phyloP scores from a whole-genome alignment of 768 basidiomycete species.

The Galerina marginata region DNA sequence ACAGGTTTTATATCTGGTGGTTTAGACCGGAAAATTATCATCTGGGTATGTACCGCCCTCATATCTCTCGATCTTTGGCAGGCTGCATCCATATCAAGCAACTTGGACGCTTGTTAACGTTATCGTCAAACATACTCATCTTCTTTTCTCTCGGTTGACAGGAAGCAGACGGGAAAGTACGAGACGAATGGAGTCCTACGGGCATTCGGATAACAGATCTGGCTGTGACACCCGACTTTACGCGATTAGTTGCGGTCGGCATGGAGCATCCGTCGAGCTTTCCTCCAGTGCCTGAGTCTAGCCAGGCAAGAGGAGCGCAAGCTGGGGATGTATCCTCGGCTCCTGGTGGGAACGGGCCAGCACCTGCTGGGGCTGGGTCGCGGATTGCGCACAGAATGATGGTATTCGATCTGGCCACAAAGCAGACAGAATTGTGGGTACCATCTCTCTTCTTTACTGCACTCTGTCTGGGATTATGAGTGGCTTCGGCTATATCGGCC shows the following conservation, averaged over 20 bases:
- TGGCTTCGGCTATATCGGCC: slow-evolving; percentile 14
- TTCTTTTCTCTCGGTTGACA: slow-evolving; percentile 36
- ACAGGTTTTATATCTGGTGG: slow-evolving; percentile 90
- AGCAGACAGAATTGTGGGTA: slow-evolving; percentile 70
- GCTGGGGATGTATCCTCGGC: slow-evolving; percentile 40
- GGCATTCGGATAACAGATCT: slow-evolving; percentile 88
- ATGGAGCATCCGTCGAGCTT: slow-evolving; percentile 45
- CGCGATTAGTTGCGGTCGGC: slow-evolving; percentile 85
- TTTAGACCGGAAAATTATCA: slow-evolving; percentile 81
- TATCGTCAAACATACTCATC: slow-evolving; percentile 15
- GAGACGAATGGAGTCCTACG: slow-evolving; percentile 69
- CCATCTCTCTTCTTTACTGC: slow-evolving; percentile 6
- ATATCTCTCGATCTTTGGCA: slow-evolving; percentile 9
- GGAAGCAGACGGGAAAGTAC: slow-evolving; percentile 77
- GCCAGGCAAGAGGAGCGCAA: slow-evolving; percentile 30
- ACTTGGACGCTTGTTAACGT: slow-evolving; percentile 16
- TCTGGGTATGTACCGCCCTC: slow-evolving; percentile 68
- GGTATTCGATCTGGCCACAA: slow-evolving; percentile 76
- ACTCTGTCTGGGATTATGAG: slow-evolving; percentile 1
- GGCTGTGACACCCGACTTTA: slow-evolving; percentile 83
- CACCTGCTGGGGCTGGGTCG: slow-evolving; percentile 30
- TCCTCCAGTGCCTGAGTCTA: slow-evolving; percentile 24
- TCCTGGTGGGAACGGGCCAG: slow-evolving; percentile 34
- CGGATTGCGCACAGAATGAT: slow-evolving; percentile 68
- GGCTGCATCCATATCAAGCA: slow-evolving; percentile 9